Evolutionary conservation across 148 eudicot species (phyloP), one percentile per base, ranked within the genome.

Genomic region (Beta vulgaris): DNA sequence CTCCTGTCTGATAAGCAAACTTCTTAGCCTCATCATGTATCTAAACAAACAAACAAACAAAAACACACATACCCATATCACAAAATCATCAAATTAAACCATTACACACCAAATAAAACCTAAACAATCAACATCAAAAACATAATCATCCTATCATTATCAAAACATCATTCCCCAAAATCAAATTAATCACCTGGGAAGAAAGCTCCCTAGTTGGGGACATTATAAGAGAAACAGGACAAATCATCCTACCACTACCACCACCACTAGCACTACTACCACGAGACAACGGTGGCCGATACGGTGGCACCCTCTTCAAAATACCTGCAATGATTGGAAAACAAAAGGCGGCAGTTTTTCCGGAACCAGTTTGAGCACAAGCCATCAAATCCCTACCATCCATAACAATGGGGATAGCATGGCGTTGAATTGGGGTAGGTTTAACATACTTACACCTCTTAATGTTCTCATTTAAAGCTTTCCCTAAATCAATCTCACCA

Each of bases 311-410:
- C 39, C 67, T 59, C 63, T 44, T 87, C 79, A 85, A 18, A 61
- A 92, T 81, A 61, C 91, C 87, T 59, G 85, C 72, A 23, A 92
- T 90, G 53, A 92, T 90, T 2, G 97, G 97, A 57, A 92, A 90
- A 77, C 97, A 92, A 69, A 92, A 92, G 25, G 94, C 94, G 25
- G 97, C 97, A 2, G 97, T 92, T 68, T 92, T 92, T 0, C 97
- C 97, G 21, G 94, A 90, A 16, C 94, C 97, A 18, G 97, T 92
- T 69, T 90, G 97, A 6, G 97, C 97, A 76, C 97, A 92, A 6
- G 97, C 97, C 97, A 92, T 92, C 80, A 92, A 75, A 74, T 92
- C 97, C 51, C 97, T 73, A 6, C 97, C 97, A 6, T 84, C 91
- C 54, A 87, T 36, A 3, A 85, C 83, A 9, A 92, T 82, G 13